These are phyloP conservation scores for Fusarium neocosmosporiellum DNA, from an alignment of 2,329 filamentous ascomycete species.

Conservation along the genomic window DNA sequence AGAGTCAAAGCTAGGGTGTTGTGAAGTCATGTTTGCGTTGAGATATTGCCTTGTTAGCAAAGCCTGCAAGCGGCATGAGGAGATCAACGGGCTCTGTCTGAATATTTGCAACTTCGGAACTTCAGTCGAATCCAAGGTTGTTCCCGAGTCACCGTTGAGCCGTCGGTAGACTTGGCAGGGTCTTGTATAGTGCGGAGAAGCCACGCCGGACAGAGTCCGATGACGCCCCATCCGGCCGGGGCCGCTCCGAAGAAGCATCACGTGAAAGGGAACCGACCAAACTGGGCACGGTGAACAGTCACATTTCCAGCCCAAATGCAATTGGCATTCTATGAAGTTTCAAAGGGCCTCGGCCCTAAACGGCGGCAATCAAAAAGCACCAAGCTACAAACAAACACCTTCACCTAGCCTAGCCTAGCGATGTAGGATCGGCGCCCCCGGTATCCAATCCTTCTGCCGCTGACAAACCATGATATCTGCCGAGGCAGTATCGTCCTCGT, in stretches of 20 bases:
- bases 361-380: not conserved
- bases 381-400: not conserved
- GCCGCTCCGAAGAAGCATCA: not conserved
- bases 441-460: slow-evolving; percentile 20
- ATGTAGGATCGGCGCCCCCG: slow-evolving; percentile 25
- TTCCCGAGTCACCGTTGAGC: not conserved
- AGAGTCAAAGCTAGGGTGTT: not conserved
- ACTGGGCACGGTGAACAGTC: not conserved
- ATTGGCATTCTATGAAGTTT: not conserved
- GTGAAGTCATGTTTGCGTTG: not conserved
- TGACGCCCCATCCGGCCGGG: not conserved
- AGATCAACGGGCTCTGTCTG: not conserved
- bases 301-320: not conserved
- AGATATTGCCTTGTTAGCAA: not conserved
- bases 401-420: not conserved
- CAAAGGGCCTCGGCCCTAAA: not conserved
- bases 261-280: not conserved
- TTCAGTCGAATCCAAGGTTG: not conserved
- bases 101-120: not conserved
- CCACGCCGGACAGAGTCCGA: not conserved
- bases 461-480: slow-evolving; percentile 27
- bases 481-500: not conserved
- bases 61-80: not conserved
- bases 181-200: not conserved
- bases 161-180: too few species aligned